These are phyloP conservation scores for Xylaria intraflava DNA, from an alignment of 495 filamentous ascomycete species.

Conservation along the genomic window DNA sequence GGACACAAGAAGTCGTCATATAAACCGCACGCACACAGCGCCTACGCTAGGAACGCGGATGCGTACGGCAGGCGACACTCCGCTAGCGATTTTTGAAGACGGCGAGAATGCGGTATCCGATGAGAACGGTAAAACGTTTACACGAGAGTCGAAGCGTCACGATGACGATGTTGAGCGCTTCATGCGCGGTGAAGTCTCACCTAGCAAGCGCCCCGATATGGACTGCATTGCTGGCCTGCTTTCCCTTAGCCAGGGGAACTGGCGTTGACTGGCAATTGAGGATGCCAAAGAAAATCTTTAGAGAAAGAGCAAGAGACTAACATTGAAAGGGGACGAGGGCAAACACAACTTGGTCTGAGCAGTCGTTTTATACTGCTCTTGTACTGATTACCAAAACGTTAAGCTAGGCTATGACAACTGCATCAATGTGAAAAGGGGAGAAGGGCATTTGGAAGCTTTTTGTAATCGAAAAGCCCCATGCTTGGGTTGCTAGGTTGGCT, in stretches of 20 bases:
- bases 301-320: not conserved
- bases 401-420: not conserved
- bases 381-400: not conserved
- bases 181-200: conserved; percentile 55
- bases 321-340: not conserved
- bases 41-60: conserved; percentile 14
- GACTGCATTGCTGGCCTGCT: conserved; percentile 75
- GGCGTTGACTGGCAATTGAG: conserved; percentile 32
- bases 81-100: conserved; percentile 39
- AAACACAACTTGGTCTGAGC: too few species aligned
- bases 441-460: not conserved
- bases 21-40: conserved; percentile 29
- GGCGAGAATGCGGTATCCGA: conserved; percentile 8
- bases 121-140: not conserved
- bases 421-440: not conserved
- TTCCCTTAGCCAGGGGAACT: conserved; percentile 57
- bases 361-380: not conserved
- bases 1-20: conserved; percentile 4
- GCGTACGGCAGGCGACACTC: conserved; percentile 4
- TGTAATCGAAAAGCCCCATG: not conserved
- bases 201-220: conserved; percentile 58
- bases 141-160: conserved; percentile 5
- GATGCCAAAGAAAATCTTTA: not conserved
- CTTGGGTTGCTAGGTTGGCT: not conserved
- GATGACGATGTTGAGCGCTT: conserved; percentile 58